phyloP scores from a whole-genome alignment of 768 basidiomycete genomes.

The Ephemerocybe angulata region DNA sequence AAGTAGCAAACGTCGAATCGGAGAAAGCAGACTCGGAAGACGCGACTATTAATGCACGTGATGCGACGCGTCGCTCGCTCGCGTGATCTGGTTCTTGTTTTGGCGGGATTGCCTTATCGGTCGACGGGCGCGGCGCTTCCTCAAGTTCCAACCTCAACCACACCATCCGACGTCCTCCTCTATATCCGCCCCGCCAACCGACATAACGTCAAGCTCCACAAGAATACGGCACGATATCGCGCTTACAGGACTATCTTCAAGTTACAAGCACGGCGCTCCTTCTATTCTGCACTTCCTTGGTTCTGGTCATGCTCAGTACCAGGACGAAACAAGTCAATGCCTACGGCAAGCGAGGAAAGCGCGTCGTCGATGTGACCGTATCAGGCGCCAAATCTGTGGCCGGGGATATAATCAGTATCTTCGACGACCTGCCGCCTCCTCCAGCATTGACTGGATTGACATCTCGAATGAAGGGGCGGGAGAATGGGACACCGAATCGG shows the following conservation, averaged over 20 bases:
- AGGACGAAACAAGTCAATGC: conserved; percentile 63
- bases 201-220: too few relatives aligned
- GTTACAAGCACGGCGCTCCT: conserved; percentile 6
- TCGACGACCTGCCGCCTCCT: conserved; percentile 43
- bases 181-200: too few relatives aligned
- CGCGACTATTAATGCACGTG: conserved; percentile 9
- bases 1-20: background rate
- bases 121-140: too few relatives aligned
- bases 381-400: conserved; percentile 18
- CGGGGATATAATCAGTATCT: conserved; percentile 33
- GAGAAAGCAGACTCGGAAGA: background rate
- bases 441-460: conserved; percentile 20
- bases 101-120: conserved; percentile 12
- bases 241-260: conserved; percentile 8
- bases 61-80: conserved; percentile 10
- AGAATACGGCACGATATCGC: conserved; percentile 4
- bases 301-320: conserved; percentile 48
- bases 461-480: conserved; percentile 17
- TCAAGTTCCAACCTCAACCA: background rate
- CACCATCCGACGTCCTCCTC: background rate
- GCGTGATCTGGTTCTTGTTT: conserved; percentile 23
- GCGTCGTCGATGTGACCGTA: conserved; percentile 49
- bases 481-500: conserved; percentile 6
- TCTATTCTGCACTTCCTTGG: conserved; percentile 17
- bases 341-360: conserved; percentile 61